These are phyloP conservation scores for Penicillium egyptiacum DNA, from an alignment of 495 filamentous ascomycete species.

Conservation along the genomic window DNA sequence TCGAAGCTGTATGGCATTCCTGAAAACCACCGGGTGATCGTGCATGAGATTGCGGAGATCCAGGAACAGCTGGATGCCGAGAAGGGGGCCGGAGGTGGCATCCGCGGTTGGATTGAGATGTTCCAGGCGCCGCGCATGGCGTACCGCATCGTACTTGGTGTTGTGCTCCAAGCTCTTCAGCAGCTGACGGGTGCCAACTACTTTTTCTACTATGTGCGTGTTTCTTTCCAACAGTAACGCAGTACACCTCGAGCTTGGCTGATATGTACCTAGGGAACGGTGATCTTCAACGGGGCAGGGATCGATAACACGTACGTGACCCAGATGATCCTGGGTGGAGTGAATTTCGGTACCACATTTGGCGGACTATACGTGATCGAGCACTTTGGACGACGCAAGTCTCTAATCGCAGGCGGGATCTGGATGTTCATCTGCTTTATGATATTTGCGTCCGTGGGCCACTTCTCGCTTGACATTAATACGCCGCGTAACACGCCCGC, in stretches of 20 bases:
- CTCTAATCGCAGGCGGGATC: conserved; percentile 62
- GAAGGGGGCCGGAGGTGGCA: conserved; percentile 48
- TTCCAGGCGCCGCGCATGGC: conserved; percentile 66
- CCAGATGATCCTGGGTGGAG: conserved; percentile 68
- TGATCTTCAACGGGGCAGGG: conserved; percentile 66
- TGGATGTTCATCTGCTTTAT: conserved; percentile 73
- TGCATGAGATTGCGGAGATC: conserved; percentile 65
- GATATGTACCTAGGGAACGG: conserved; percentile 55
- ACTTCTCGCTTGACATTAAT: conserved; percentile 56
- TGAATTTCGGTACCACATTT: conserved; percentile 72
- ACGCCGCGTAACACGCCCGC: conserved; percentile 51
- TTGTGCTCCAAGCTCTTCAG: conserved; percentile 57
- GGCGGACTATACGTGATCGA: conserved; percentile 69
- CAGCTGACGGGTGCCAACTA: conserved; percentile 50
- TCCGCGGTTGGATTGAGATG: conserved; percentile 44
- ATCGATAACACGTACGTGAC: conserved; percentile 66
- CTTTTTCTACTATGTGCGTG: conserved; percentile 69
- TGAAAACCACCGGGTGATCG: conserved; percentile 58
- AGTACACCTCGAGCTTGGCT: conserved; percentile 24
- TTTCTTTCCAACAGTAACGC: neutral
- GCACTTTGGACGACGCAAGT: conserved; percentile 63
- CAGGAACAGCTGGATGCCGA: conserved; percentile 52
- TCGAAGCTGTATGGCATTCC: conserved; percentile 67
- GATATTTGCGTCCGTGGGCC: conserved; percentile 68
- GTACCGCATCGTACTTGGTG: conserved; percentile 65